A percentile compares a stretch with the other conserved stretches of the same genome.
These are phyloP conservation scores for Protea cynaroides DNA, from an alignment of 164 flowering plant genomes.

Conservation along the genomic window DNA sequence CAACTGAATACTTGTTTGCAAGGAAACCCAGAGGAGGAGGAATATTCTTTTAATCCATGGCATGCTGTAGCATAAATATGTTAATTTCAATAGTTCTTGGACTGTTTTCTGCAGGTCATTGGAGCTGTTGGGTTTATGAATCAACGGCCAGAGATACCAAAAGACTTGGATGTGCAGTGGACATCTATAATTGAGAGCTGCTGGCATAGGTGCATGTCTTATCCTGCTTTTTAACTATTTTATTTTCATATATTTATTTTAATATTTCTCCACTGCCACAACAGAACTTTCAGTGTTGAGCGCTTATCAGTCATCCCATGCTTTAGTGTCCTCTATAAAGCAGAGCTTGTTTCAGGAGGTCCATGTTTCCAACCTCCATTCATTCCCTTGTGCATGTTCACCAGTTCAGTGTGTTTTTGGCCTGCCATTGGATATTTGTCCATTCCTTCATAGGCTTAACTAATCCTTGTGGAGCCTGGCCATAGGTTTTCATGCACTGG, in stretches of 20 bases:
- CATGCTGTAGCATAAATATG: too few species aligned
- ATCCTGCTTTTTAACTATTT: neutral
- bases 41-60: too few species aligned
- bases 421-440: too few species aligned
- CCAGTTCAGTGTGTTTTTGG: too few species aligned
- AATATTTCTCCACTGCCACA: neutral
- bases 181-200: slow-evolving; percentile 81
- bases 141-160: slow-evolving; percentile 84
- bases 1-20: neutral
- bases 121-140: slow-evolving; percentile 98
- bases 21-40: neutral
- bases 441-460: too few species aligned
- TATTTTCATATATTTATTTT: neutral
- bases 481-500: too few species aligned
- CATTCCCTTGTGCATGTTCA: too few species aligned
- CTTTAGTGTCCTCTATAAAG: too few species aligned
- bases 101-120: slow-evolving; percentile 53
- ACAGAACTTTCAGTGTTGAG: neutral
- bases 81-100: slow-evolving; percentile 4
- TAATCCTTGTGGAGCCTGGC: too few species aligned
- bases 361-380: too few species aligned
- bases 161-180: slow-evolving; percentile 77
- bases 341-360: too few species aligned
- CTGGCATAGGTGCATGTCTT: slow-evolving; percentile 63
- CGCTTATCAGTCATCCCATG: too few species aligned